phyloP scores from a whole-genome alignment of 257 asterid genomes.

The Nyctanthes arbortristis region DNA sequence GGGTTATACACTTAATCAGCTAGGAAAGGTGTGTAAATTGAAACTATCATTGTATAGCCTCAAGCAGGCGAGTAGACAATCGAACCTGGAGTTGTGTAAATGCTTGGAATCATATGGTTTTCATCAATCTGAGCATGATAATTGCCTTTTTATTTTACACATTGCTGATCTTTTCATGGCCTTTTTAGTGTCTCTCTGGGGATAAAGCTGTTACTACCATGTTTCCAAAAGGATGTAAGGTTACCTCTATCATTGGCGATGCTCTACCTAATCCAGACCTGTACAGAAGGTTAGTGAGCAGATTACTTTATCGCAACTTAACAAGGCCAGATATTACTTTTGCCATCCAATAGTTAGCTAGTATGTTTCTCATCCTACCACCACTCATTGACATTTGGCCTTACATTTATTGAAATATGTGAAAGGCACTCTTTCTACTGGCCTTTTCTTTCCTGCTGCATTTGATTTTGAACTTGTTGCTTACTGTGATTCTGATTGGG shows the following conservation, averaged over 20 bases:
- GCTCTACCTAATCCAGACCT: neutral
- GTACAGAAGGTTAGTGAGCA: neutral
- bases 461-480: neutral
- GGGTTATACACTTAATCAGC: too few species aligned
- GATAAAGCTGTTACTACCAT: neutral
- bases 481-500: constrained; percentile 9
- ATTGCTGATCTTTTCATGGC: neutral
- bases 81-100: too few species aligned
- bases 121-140: too few species aligned
- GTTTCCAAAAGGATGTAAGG: too few species aligned
- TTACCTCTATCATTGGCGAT: too few species aligned
- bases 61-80: too few species aligned
- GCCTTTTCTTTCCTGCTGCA: neutral
- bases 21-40: too few species aligned
- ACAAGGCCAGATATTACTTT: neutral
- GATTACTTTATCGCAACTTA: neutral
- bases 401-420: neutral
- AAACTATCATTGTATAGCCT: too few species aligned
- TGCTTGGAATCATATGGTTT: too few species aligned
- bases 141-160: neutral
- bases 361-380: neutral
- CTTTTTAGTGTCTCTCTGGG: neutral
- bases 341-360: neutral
- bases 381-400: neutral
- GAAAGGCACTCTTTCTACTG: neutral